A percentile compares a stretch with the other conserved stretches of the same genome.
Evolutionary conservation across 2,329 filamentous ascomycete species (phyloP).

Genomic region (Neurospora sp.): DNA sequence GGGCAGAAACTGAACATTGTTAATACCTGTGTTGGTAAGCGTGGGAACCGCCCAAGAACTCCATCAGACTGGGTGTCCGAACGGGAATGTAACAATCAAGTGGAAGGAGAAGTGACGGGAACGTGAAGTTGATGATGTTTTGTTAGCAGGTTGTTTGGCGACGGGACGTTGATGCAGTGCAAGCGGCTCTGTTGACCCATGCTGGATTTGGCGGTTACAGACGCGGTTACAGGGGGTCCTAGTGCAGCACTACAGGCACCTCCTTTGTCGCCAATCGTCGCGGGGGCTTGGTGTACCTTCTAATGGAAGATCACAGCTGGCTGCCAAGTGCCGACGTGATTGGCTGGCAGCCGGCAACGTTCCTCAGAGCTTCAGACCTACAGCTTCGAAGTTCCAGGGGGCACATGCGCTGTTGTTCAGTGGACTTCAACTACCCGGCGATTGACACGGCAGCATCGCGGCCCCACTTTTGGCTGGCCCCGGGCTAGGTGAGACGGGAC

Average conservation of each 20-base stretch:
- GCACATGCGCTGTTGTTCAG: background rate
- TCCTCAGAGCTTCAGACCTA: background rate
- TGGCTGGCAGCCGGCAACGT: background rate
- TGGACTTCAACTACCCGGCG: background rate
- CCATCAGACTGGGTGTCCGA: background rate
- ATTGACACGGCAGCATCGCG: background rate
- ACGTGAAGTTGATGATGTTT: background rate
- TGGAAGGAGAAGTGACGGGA: no score
- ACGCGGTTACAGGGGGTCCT: background rate
- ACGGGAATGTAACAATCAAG: background rate
- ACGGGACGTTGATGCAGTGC: background rate
- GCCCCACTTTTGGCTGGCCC: background rate
- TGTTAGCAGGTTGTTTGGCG: background rate
- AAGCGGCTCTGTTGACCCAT: background rate
- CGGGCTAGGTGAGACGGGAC: background rate
- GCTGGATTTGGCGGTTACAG: background rate
- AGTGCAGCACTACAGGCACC: background rate
- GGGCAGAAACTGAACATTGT: constrained; percentile 94
- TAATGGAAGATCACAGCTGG: background rate
- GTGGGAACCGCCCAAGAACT: background rate
- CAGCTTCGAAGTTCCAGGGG: background rate
- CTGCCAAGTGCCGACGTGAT: background rate
- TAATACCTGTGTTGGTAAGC: constrained; percentile 8
- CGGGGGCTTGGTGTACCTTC: background rate
- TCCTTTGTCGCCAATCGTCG: background rate